These are phyloP conservation scores for Penicillium argentinense DNA, from an alignment of 495 filamentous ascomycete genomes.

Conservation along the genomic window DNA sequence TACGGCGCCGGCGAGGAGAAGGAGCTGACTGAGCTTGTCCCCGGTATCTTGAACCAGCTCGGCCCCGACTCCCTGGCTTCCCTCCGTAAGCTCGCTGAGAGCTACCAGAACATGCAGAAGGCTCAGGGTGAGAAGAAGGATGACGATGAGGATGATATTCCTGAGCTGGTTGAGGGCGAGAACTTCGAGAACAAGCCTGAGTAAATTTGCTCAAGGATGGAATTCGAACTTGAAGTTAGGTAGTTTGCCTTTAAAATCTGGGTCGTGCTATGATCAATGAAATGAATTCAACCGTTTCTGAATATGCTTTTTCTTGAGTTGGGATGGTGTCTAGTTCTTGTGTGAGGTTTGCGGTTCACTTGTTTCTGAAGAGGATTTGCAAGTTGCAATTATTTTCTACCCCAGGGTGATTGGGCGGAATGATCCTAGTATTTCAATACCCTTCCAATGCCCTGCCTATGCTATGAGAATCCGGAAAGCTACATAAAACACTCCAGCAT, in stretches of 20 bases:
- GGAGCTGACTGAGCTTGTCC: conserved; percentile 98
- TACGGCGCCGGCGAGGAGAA: conserved; percentile 99
- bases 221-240: too few species aligned
- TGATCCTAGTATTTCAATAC: too few species aligned
- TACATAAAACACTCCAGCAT: too few species aligned
- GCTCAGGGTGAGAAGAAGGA: conserved; percentile 77
- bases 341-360: too few species aligned
- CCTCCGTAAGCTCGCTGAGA: conserved; percentile 96
- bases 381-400: too few species aligned
- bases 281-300: conserved; percentile 21
- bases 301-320: neutral
- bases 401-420: too few species aligned
- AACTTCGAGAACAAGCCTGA: conserved; percentile 96
- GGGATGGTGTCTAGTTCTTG: neutral
- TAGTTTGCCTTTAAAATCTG: too few species aligned
- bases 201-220: conserved; percentile 56
- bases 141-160: conserved; percentile 83
- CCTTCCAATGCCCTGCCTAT: too few species aligned
- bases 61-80: conserved; percentile 97
- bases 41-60: conserved; percentile 98
- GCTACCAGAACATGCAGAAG: conserved; percentile 99
- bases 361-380: too few species aligned
- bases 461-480: too few species aligned
- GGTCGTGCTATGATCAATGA: conserved; percentile 30
- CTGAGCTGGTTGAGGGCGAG: conserved; percentile 91